These are phyloP conservation scores for Solanum neorickii DNA, from an alignment of 257 asterid genomes.

Conservation along the genomic window DNA sequence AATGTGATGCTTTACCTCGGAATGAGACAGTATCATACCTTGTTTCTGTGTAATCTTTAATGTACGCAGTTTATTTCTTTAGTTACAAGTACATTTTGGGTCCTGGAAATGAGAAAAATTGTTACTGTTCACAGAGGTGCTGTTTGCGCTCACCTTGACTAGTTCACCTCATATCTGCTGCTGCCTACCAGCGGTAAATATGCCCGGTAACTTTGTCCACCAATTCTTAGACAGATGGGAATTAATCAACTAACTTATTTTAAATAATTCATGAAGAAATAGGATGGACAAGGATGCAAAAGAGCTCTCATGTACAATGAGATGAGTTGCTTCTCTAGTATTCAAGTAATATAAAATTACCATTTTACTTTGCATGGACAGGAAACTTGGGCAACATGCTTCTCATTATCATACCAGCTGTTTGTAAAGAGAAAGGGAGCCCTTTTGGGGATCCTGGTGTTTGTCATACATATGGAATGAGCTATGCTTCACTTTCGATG, in stretches of 20 bases:
- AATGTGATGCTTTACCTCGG: background rate
- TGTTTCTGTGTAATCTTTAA: background rate
- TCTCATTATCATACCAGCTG: constrained; percentile 82
- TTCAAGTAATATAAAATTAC: background rate
- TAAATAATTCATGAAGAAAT: background rate
- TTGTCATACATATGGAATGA: constrained; percentile 64
- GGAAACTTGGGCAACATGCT: constrained; percentile 87
- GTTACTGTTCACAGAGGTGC: background rate
- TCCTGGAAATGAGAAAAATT: background rate
- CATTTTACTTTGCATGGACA: constrained; percentile 10
- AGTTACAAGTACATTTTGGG: background rate
- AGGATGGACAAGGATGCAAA: background rate
- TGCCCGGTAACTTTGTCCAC: background rate
- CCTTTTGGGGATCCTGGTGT: constrained; percentile 70
- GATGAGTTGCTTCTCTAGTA: background rate
- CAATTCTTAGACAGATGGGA: background rate
- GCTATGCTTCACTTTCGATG: constrained; percentile 85
- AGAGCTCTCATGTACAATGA: background rate
- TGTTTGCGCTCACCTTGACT: background rate
- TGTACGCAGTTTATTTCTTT: background rate
- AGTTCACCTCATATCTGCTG: background rate
- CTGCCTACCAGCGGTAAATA: background rate
- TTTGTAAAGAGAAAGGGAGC: constrained; percentile 79
- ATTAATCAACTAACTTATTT: background rate
- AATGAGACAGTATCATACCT: background rate